Evolutionary conservation across 345 rosid species (phyloP), one percentile per base, ranked within the genome.

Genomic region (Cardamine occulta): DNA sequence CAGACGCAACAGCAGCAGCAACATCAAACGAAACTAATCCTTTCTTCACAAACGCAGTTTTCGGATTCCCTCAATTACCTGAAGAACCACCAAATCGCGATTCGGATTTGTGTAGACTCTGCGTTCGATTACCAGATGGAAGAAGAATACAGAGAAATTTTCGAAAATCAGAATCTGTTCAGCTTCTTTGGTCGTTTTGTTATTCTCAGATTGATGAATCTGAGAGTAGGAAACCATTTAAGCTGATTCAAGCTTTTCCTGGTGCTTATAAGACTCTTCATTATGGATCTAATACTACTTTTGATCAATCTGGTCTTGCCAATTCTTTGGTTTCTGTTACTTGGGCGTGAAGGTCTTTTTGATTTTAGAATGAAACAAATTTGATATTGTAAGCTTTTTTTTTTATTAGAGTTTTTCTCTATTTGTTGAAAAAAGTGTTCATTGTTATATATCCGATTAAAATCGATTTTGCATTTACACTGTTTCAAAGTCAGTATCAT

Each of bases 121-220:
- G 97, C 77, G 80, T 95, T 63, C 89, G 99, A 58, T 88, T 95
- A 47, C 99, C 97, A 2, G 91, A 89, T 73, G 99, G 99, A 44
- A 89, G 85, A 49, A 92, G 85, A 81, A 75, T 83, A 24, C 91
- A 90, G 80, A 82, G 98, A 60, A 86, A 66, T 68, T 92, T 95
- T 71, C 77, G 84, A 8, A 85, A 76, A 15, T 74, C 84, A 35
- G 99, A 95, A 55, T 86, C 93, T 1, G 83, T 92, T 63, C 96
- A 88, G 93, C 85, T 95, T 66, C 83, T 92, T 4, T 95, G 98
- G 96, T 92, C 97, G 61, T 95, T 87, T 77, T 92, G 97, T 73
- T 66, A 69, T 59, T 81, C 97, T 3, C 85, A 79, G 64, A 82
- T 95, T 19, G 87, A 82, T 45, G 86, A 85, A 63, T 84, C 85